A percentile compares a stretch with the other conserved stretches of the same genome.
Evolutionary conservation across 768 basidiomycete species (phyloP).

Genomic region (Atractiella rhizophila): DNA sequence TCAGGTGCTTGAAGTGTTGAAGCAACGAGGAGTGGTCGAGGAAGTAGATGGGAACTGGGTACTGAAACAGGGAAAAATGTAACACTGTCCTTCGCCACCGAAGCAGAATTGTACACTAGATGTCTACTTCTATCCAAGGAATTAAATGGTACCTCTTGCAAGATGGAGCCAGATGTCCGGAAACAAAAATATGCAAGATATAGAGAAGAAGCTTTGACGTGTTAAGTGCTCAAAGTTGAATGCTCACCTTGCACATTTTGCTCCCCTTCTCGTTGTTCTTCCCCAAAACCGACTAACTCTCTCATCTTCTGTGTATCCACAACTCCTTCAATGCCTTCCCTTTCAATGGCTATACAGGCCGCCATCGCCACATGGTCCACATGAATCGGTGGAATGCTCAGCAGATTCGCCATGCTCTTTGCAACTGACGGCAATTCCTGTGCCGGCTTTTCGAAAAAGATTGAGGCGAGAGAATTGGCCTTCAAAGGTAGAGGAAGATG

Average conservation of each 20-base stretch:
- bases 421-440: slow-evolving; percentile 27
- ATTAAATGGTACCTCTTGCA: too few species aligned
- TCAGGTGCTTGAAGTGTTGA: too few species aligned
- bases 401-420: slow-evolving; percentile 45
- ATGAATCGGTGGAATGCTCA: slow-evolving; percentile 72
- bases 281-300: slow-evolving; percentile 35
- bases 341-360: slow-evolving; percentile 33
- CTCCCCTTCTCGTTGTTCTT: neutral
- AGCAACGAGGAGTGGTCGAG: too few species aligned
- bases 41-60: too few species aligned
- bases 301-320: slow-evolving; percentile 50
- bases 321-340: slow-evolving; percentile 38
- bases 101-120: too few species aligned
- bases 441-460: slow-evolving; percentile 20
- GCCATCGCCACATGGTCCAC: slow-evolving; percentile 85
- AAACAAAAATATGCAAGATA: too few species aligned
- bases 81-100: too few species aligned
- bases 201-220: too few species aligned
- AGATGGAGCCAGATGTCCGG: too few species aligned
- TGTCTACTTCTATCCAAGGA: too few species aligned
- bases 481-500: slow-evolving; percentile 21
- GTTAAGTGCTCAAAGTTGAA: too few species aligned
- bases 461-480: slow-evolving; percentile 20
- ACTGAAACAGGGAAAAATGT: too few species aligned
- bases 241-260: neutral